Conservation (phyloP, 768 basidiomycete species). For the Lentinula sp. region DNA sequence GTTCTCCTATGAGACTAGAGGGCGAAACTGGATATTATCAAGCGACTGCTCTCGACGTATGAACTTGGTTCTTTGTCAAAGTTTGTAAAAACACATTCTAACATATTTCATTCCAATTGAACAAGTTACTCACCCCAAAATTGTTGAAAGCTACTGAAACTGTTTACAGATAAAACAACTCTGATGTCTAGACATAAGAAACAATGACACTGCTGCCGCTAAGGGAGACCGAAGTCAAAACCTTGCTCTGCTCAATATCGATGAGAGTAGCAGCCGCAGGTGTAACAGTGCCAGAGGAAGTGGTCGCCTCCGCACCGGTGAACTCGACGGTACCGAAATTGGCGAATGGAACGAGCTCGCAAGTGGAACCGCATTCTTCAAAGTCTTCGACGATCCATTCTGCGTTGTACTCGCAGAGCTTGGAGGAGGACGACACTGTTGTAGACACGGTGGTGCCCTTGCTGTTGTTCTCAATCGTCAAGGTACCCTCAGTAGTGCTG, state of each 20-base stretch:
- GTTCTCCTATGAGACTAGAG: no score
- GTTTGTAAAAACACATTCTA: no score
- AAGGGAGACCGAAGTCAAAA: conserved; percentile 16
- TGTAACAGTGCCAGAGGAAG: conserved; percentile 16
- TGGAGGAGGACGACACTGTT: background rate
- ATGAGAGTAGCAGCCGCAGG: conserved; percentile 26
- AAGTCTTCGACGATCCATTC: conserved; percentile 9
- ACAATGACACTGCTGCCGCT: conserved; percentile 16
- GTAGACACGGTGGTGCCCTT: conserved; percentile 1
- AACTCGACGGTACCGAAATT: conserved; percentile 32
- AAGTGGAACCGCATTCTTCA: conserved; percentile 14
- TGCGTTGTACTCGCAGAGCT: background rate
- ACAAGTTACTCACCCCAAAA: no score
- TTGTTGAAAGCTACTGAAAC: no score
- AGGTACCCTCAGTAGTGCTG: conserved; percentile 1
- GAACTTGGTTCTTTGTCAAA: no score
- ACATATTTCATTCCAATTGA: no score
- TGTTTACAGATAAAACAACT: no score
- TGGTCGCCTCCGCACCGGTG: conserved; percentile 22
- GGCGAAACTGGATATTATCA: no score
- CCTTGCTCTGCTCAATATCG: conserved; percentile 27
- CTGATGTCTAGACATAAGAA: background rate
- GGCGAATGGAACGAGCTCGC: conserved; percentile 16
- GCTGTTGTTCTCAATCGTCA: conserved; percentile 5
- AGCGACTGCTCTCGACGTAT: no score